Percentiles rank a stretch among this genome's conserved stretches.
Conservation (phyloP, 495 filamentous ascomycete genomes). For the Tuber aestivum region DNA sequence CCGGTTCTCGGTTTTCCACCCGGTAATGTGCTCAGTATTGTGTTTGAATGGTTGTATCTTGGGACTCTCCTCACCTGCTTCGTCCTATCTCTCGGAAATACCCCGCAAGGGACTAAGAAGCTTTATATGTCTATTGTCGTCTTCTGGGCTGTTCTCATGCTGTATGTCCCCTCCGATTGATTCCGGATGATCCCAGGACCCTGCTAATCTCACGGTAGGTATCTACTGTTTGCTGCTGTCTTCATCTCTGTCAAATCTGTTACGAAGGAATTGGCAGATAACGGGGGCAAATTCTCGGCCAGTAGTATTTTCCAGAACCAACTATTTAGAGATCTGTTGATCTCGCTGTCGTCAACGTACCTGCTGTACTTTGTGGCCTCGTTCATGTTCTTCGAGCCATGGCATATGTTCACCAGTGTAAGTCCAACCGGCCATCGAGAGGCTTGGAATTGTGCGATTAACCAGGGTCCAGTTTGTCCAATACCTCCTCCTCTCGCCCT, state of each 20-base stretch:
- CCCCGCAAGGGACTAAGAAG: slow-evolving; percentile 86
- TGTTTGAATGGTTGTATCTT: slow-evolving; percentile 96
- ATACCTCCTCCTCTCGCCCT: slow-evolving; percentile 91
- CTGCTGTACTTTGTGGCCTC: slow-evolving; percentile 88
- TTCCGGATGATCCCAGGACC: slow-evolving; percentile 3
- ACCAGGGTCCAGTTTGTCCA: slow-evolving; percentile 63
- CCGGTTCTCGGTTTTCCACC: slow-evolving; percentile 61
- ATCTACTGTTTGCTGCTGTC: slow-evolving; percentile 88
- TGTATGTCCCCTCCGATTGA: slow-evolving; percentile 49
- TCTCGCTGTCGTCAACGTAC: slow-evolving; percentile 87
- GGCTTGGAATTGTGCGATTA: not conserved
- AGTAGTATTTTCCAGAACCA: slow-evolving; percentile 72
- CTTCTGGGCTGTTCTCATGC: slow-evolving; percentile 94
- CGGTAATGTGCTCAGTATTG: slow-evolving; percentile 73
- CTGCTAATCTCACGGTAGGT: slow-evolving; percentile 49
- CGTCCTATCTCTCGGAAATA: slow-evolving; percentile 88
- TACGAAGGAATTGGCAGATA: slow-evolving; percentile 54
- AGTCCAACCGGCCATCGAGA: slow-evolving; percentile 30
- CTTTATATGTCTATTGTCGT: slow-evolving; percentile 95
- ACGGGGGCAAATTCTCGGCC: slow-evolving; percentile 55
- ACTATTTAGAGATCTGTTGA: slow-evolving; percentile 87
- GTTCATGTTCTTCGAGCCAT: slow-evolving; percentile 94
- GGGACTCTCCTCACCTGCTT: slow-evolving; percentile 90
- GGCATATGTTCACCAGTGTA: slow-evolving; percentile 88
- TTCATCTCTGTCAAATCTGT: slow-evolving; percentile 91